phyloP scores from a whole-genome alignment of 495 filamentous ascomycete species.

The Opeltia flavorubescens region DNA sequence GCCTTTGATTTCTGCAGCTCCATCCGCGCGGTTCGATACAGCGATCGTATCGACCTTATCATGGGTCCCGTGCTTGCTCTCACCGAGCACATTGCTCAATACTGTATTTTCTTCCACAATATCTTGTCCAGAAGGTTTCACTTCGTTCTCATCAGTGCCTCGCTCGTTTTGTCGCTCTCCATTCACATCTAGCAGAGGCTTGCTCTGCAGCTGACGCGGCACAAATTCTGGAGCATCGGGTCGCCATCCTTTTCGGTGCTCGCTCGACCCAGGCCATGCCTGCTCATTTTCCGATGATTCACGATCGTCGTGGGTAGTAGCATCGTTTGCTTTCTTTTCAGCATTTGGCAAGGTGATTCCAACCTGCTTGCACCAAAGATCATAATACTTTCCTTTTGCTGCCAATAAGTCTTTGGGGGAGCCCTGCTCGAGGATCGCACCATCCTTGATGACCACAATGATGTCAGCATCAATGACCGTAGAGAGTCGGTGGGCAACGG shows the following conservation, averaged over 20 bases:
- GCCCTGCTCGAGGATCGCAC: constrained; percentile 20
- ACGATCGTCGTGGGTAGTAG: not conserved
- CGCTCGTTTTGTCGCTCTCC: not conserved
- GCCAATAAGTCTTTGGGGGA: constrained; percentile 22
- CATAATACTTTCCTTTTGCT: constrained; percentile 24
- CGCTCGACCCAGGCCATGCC: not conserved
- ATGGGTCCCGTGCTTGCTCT: too few relatives aligned
- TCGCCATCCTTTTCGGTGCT: constrained; percentile 7
- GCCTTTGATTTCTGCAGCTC: not conserved
- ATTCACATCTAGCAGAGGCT: too few relatives aligned
- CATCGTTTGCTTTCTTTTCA: not conserved
- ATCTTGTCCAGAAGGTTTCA: not conserved
- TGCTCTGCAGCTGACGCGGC: constrained; percentile 50
- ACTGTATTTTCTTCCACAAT: too few relatives aligned
- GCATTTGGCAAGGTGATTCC: not conserved
- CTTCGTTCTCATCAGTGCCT: not conserved
- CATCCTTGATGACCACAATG: constrained; percentile 23
- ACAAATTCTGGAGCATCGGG: constrained; percentile 47
- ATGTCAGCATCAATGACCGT: constrained; percentile 28
- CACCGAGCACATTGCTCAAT: too few relatives aligned
- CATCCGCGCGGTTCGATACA: not conserved
- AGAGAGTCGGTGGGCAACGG: constrained; percentile 27
- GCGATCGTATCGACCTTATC: not conserved
- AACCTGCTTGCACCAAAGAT: constrained; percentile 23
- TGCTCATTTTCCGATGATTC: not conserved